Base-by-base conservation (phyloP, 148 eudicot genomes). In the Cornus florida region DNA sequence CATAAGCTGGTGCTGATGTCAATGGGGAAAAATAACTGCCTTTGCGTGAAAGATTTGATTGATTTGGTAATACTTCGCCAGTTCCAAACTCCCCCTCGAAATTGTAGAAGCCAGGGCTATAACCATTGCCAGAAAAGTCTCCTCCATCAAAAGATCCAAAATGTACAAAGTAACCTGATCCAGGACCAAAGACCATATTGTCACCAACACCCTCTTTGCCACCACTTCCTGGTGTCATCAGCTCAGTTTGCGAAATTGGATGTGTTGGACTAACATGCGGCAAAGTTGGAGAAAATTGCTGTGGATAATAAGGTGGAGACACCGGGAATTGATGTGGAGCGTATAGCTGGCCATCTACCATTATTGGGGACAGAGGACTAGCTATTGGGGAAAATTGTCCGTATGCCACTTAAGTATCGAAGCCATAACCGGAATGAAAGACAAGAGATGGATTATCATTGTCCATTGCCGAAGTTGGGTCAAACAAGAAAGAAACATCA, bases 301-400 rank as follows among this genome's bases (percentile, higher is more conserved):
- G 99, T 71, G 92, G 92, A 71, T 91, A 92, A 85, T 87, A 97
- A 64, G 89, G 80, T 10, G 93, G 98, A 79, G 93, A 83, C 79
- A 88, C 84, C 1, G 99, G 91, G 71, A 92, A 77, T 78, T 96
- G 99, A 74, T 96, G 99, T 10, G 93, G 97, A 32, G 97, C 86
- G 81, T 74, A 96, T 72, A 92, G 81, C 86, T 91, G 99, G 71
- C 92, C 94, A 73, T 96, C 99, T 65, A 96, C 77, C 92, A 96
- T 86, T 75, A 94, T 75, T 39, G 94, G 97, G 66, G 97, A 96
- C 50, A 96, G 71, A 77, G 99, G 93, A 73, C 93, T 83, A 84
- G 92, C 91, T 79, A 87, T 87, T 1, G 98, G 97, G 39, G 98
- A 91, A 79, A 91, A 97, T 77, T 96, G 99, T 46, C 98, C 99